A percentile compares a stretch with the other conserved stretches of the same genome.
These are phyloP conservation scores for Amanita jacksonii DNA, from an alignment of 768 basidiomycete genomes.

Conservation along the genomic window DNA sequence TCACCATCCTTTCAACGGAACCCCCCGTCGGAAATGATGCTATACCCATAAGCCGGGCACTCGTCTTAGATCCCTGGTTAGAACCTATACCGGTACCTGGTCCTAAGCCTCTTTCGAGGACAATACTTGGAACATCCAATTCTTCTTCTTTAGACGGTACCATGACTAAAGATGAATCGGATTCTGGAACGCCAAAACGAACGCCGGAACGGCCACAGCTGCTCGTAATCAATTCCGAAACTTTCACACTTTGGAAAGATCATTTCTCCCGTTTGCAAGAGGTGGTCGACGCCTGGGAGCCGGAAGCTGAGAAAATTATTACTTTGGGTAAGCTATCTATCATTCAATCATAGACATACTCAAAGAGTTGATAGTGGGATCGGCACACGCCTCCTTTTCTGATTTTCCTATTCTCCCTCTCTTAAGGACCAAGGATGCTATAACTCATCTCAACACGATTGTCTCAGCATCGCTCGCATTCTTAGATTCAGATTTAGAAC, in stretches of 20 bases:
- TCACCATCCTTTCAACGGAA: constrained; percentile 44
- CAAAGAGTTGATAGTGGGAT: constrained; percentile 25
- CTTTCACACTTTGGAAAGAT: constrained; percentile 69
- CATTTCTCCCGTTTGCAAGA: constrained; percentile 55
- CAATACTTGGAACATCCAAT: not conserved
- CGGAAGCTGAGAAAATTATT: constrained; percentile 29
- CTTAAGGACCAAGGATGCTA: constrained; percentile 23
- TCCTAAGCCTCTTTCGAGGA: constrained; percentile 25
- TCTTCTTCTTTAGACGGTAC: constrained; percentile 7
- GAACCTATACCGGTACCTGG: constrained; percentile 63
- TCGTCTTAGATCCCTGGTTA: constrained; percentile 80
- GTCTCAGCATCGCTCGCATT: constrained; percentile 31
- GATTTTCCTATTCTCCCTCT: constrained; percentile 38
- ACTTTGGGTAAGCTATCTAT: constrained; percentile 33
- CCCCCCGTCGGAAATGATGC: constrained; percentile 29
- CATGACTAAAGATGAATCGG: constrained; percentile 1
- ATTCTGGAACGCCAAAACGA: not conserved
- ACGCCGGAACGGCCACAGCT: constrained; percentile 25
- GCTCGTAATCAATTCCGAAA: constrained; percentile 68
- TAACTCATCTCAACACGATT: constrained; percentile 25
- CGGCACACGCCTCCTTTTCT: constrained; percentile 36
- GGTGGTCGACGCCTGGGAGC: constrained; percentile 47
- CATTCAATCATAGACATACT: not conserved
- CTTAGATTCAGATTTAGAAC: constrained; percentile 30
- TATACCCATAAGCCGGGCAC: constrained; percentile 46